A percentile compares a stretch with the other conserved stretches of the same genome.
Evolutionary conservation across 2,329 filamentous ascomycete genomes (phyloP).

Genomic region (Botryotinia calthae): DNA sequence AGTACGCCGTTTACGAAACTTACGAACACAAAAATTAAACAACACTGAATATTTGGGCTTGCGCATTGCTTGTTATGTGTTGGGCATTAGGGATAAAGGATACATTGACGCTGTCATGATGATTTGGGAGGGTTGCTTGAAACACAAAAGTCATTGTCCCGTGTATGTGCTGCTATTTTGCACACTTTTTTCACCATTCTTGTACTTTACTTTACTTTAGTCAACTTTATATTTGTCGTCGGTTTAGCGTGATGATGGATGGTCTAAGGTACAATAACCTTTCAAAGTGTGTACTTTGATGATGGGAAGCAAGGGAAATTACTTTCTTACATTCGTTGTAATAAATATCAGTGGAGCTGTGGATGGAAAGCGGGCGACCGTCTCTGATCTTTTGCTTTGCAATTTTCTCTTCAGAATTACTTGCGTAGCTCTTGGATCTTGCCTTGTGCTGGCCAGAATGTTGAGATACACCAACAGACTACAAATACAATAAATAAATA

Average conservation of each 20-base stretch:
- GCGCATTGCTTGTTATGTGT: constrained; percentile 28
- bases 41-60: constrained; percentile 33
- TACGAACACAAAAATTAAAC: constrained; percentile 31
- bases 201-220: constrained; percentile 37
- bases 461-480: constrained; percentile 18
- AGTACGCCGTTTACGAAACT: constrained; percentile 31
- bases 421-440: constrained; percentile 23
- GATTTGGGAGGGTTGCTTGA: constrained; percentile 28
- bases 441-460: constrained; percentile 34
- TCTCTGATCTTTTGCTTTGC: constrained; percentile 29
- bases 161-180: constrained; percentile 21
- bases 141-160: constrained; percentile 37
- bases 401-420: constrained; percentile 22
- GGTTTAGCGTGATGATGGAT: constrained; percentile 40
- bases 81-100: constrained; percentile 32
- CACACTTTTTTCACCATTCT: constrained; percentile 33
- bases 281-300: constrained; percentile 26
- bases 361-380: constrained; percentile 36
- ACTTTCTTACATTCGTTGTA: constrained; percentile 39
- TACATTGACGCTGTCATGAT: constrained; percentile 36
- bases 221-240: constrained; percentile 31
- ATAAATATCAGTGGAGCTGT: constrained; percentile 26
- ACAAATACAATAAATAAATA: constrained; percentile 17
- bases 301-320: constrained; percentile 22
- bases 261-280: constrained; percentile 23